phyloP scores from a whole-genome alignment of 257 asterid genomes.

The Solanum pinnatisectum region DNA sequence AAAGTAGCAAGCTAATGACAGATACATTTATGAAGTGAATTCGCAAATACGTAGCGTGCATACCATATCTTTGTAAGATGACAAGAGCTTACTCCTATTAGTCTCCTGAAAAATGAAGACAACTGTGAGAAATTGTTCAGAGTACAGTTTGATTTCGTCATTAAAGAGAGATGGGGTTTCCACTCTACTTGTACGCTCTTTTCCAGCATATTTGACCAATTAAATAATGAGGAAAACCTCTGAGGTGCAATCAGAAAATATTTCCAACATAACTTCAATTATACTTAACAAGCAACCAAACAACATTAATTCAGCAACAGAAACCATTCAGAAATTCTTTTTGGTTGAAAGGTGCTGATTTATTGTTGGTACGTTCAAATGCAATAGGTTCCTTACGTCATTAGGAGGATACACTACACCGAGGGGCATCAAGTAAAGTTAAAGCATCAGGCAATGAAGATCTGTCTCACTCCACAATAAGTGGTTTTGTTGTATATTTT shows the following conservation, averaged over 20 bases:
- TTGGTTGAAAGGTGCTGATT: background rate
- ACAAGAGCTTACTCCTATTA: constrained; percentile 32
- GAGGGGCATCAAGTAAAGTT: background rate
- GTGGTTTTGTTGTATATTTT: background rate
- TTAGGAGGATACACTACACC: background rate
- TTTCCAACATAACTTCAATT: background rate
- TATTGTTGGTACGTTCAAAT: background rate
- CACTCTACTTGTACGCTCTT: background rate
- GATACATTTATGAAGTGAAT: background rate
- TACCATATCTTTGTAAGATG: constrained; percentile 72
- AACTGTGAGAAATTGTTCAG: background rate
- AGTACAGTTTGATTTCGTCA: background rate
- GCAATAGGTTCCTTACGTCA: background rate
- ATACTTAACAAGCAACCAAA: background rate
- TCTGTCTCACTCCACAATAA: background rate
- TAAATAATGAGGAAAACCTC: background rate
- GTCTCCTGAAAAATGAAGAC: constrained; percentile 33
- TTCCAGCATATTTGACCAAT: background rate
- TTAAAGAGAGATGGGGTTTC: background rate
- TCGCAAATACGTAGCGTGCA: background rate
- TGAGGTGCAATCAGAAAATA: background rate
- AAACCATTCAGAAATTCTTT: background rate
- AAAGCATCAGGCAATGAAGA: background rate
- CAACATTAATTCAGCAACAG: background rate
- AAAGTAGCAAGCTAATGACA: background rate